Conservation (phyloP, 768 basidiomycete species). For the Phanerochaete sordida region DNA sequence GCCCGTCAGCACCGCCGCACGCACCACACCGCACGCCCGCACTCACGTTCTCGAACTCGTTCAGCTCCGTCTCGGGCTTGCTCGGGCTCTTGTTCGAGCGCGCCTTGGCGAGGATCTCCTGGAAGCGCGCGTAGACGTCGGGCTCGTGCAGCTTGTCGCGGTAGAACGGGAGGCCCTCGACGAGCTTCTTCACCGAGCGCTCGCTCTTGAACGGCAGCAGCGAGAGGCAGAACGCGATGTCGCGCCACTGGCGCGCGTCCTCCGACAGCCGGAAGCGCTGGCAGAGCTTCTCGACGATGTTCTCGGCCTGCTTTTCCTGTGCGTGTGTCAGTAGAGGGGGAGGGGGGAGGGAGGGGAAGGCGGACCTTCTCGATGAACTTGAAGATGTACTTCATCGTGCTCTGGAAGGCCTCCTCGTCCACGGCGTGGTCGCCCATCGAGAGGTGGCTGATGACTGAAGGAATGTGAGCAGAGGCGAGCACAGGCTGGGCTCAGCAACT, state of each 20-base stretch:
- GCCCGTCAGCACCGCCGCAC: not conserved
- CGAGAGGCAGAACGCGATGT: slow-evolving; percentile 94
- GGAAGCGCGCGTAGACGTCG: slow-evolving; percentile 74
- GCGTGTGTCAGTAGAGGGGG: not conserved
- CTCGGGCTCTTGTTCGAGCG: slow-evolving; percentile 88
- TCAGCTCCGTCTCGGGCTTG: slow-evolving; percentile 89
- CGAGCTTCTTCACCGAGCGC: slow-evolving; percentile 91
- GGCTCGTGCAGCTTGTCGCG: slow-evolving; percentile 94
- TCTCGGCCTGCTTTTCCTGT: slow-evolving; percentile 97
- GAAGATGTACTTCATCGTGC: slow-evolving; percentile 94
- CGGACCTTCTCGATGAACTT: slow-evolving; percentile 92
- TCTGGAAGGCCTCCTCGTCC: slow-evolving; percentile 88
- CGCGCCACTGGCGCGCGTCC: slow-evolving; percentile 93
- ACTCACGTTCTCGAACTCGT: slow-evolving; percentile 87
- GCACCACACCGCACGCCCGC: not conserved
- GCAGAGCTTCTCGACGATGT: slow-evolving; percentile 95
- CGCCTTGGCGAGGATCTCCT: slow-evolving; percentile 90
- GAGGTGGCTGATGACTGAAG: slow-evolving; percentile 87
- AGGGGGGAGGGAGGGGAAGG: not conserved
- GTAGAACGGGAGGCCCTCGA: slow-evolving; percentile 89
- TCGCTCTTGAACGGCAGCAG: slow-evolving; percentile 97
- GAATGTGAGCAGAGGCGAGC: slow-evolving; percentile 5
- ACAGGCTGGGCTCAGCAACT: slow-evolving; percentile 17
- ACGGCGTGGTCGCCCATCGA: slow-evolving; percentile 89
- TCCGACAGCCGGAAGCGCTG: slow-evolving; percentile 89